Percentiles rank a stretch among this genome's conserved stretches.
Evolutionary conservation across 1,284 basidiomycete species (phyloP).

Genomic region (Sparassis latifolia): DNA sequence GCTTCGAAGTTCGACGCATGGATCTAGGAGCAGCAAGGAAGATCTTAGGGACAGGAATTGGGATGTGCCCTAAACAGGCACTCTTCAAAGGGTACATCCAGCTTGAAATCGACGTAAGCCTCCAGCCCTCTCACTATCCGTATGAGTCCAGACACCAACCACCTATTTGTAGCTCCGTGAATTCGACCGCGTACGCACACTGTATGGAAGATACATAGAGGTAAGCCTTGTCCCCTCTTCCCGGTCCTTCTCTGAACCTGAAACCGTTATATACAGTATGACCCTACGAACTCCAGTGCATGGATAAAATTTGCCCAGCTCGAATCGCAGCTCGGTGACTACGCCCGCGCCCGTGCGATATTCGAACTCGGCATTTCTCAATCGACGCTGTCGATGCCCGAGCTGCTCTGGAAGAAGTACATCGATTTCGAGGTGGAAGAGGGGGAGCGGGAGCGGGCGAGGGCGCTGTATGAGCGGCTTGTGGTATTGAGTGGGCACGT

Average conservation of each 20-base stretch:
- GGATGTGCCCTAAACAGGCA: slow-evolving; percentile 89
- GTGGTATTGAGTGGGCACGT: slow-evolving; percentile 87
- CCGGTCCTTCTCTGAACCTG: too few relatives aligned
- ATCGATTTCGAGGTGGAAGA: slow-evolving; percentile 97
- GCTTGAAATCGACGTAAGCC: slow-evolving; percentile 77
- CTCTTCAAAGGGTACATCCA: slow-evolving; percentile 88
- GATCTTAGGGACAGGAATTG: slow-evolving; percentile 81
- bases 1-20: slow-evolving; percentile 82
- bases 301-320: slow-evolving; percentile 99
- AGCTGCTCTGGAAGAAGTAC: slow-evolving; percentile 96
- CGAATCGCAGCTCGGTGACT: slow-evolving; percentile 89
- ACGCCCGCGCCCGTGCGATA: slow-evolving; percentile 87
- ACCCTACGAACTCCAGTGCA: slow-evolving; percentile 83
- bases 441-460: slow-evolving; percentile 81
- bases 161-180: slow-evolving; percentile 62
- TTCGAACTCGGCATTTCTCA: slow-evolving; percentile 94
- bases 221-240: slow-evolving; percentile 31
- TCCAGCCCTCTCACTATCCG: neutral
- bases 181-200: slow-evolving; percentile 87
- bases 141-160: neutral
- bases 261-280: slow-evolving; percentile 46
- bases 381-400: slow-evolving; percentile 92
- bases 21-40: slow-evolving; percentile 81
- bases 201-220: slow-evolving; percentile 95
- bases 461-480: slow-evolving; percentile 88